Conservation (phyloP, 1,284 basidiomycete genomes). For the Meira nashicola region DNA sequence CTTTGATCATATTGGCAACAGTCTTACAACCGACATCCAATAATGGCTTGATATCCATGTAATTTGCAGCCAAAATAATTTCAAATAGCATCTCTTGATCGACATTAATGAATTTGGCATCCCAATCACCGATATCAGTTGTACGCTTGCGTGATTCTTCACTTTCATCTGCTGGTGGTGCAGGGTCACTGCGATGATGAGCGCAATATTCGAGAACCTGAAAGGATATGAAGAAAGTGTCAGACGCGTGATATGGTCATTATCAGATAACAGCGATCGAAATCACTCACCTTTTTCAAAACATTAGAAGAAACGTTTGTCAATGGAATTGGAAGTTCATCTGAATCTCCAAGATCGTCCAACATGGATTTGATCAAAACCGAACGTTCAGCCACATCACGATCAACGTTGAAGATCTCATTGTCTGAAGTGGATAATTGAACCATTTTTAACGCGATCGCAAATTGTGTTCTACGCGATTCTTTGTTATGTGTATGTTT, state of each 20-base stretch:
- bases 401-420: slow-evolving; percentile 88
- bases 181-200: slow-evolving; percentile 91
- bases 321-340: slow-evolving; percentile 77
- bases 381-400: slow-evolving; percentile 88
- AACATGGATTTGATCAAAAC: slow-evolving; percentile 99
- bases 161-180: slow-evolving; percentile 72
- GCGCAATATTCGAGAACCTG: slow-evolving; percentile 99
- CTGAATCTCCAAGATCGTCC: slow-evolving; percentile 59
- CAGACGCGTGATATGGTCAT: not conserved
- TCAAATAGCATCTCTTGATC: slow-evolving; percentile 98
- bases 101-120: slow-evolving; percentile 88
- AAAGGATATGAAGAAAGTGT: not conserved
- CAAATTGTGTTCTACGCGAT: not conserved
- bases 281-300: slow-evolving; percentile 75
- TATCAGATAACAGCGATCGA: too few species aligned
- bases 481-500: not conserved
- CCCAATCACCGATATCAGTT: slow-evolving; percentile 97
- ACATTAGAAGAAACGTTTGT: slow-evolving; percentile 96
- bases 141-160: slow-evolving; percentile 93
- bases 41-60: slow-evolving; percentile 98
- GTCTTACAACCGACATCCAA: slow-evolving; percentile 99
- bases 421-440: slow-evolving; percentile 71
- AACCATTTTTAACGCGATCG: slow-evolving; percentile 26
- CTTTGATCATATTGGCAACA: slow-evolving; percentile 99
- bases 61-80: slow-evolving; percentile 99